phyloP scores from a whole-genome alignment of 305 asterid genomes.

The Solanum hybrid region DNA sequence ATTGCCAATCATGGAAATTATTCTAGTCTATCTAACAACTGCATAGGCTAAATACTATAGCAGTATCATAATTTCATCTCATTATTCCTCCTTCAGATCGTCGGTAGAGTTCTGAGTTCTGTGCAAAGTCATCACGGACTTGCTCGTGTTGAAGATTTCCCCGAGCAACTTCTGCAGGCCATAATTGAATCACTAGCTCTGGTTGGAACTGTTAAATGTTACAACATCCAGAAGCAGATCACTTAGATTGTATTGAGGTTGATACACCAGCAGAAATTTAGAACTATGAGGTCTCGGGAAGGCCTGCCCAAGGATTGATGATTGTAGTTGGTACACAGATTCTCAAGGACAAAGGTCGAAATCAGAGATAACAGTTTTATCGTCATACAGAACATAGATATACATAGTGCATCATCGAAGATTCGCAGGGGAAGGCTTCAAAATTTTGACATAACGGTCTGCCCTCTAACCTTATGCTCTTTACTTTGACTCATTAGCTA shows the following conservation, averaged over 20 bases:
- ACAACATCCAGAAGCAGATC: conserved; percentile 5
- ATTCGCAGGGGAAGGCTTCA: background rate
- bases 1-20: background rate
- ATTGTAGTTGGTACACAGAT: background rate
- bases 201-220: conserved; percentile 75
- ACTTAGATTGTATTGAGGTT: background rate
- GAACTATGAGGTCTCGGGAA: background rate
- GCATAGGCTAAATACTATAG: background rate
- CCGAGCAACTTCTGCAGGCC: conserved; percentile 62
- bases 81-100: conserved; percentile 33
- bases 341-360: background rate
- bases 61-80: background rate
- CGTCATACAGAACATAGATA: background rate
- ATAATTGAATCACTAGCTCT: conserved; percentile 51
- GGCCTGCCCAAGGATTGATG: background rate
- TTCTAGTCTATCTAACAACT: background rate
- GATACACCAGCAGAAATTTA: background rate
- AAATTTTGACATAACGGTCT: background rate
- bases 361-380: background rate
- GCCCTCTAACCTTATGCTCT: background rate
- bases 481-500: background rate
- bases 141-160: conserved; percentile 52
- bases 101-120: conserved; percentile 53
- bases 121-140: conserved; percentile 44
- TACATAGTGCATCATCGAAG: background rate